Evolutionary conservation across 805 yeast genomes (phyloP).

Genomic region (Citeromyces nyonsensis): DNA sequence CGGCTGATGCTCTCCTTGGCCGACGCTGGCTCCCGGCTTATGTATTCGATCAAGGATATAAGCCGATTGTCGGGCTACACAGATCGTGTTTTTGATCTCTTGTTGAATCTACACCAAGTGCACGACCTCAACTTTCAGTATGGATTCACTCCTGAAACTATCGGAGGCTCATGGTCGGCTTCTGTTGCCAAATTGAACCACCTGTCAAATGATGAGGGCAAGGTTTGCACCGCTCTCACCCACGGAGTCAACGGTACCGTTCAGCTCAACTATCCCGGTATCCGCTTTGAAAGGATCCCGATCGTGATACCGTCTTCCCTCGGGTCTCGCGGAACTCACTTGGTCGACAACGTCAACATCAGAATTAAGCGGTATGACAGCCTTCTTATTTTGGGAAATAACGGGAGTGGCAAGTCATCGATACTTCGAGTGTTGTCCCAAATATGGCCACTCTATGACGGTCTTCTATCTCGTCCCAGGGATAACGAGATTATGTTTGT

Average conservation of each 20-base stretch:
- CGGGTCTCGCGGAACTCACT: slow-evolving; percentile 41
- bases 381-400: slow-evolving; percentile 69
- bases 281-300: slow-evolving; percentile 71
- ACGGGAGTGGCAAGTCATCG: slow-evolving; percentile 84
- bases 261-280: slow-evolving; percentile 63
- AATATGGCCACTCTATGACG: slow-evolving; percentile 82
- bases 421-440: slow-evolving; percentile 76
- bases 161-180: slow-evolving; percentile 14
- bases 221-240: background rate
- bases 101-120: slow-evolving; percentile 69
- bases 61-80: slow-evolving; percentile 88
- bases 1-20: slow-evolving; percentile 82
- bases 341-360: slow-evolving; percentile 49
- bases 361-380: slow-evolving; percentile 50
- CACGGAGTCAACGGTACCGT: slow-evolving; percentile 65
- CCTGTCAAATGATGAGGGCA: background rate
- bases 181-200: slow-evolving; percentile 9
- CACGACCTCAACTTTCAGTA: slow-evolving; percentile 47
- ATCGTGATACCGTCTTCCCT: slow-evolving; percentile 59
- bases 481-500: slow-evolving; percentile 56
- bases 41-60: slow-evolving; percentile 88
- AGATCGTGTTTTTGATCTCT: slow-evolving; percentile 63
- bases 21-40: slow-evolving; percentile 87
- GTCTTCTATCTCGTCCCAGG: slow-evolving; percentile 66
- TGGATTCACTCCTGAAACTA: slow-evolving; percentile 14